Conservation (phyloP, 179 eudicot genomes). For the Beta macrorhiza region DNA sequence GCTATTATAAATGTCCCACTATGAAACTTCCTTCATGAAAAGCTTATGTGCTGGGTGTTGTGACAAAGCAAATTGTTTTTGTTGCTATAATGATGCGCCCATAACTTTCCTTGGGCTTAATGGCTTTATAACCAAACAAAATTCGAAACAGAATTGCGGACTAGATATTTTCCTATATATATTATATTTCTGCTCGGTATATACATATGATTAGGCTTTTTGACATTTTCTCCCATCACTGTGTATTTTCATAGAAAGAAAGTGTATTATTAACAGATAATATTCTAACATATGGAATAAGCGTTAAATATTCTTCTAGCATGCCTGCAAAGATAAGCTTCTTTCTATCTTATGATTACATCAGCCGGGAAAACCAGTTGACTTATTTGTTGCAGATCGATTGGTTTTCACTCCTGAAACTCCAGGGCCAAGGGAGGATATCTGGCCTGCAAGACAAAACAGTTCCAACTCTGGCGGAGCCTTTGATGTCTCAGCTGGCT, state of each 20-base stretch:
- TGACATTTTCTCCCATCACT: no score
- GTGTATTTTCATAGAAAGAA: neutral
- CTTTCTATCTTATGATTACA: slow-evolving; percentile 5
- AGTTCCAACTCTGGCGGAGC: slow-evolving; percentile 67
- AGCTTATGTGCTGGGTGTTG: neutral
- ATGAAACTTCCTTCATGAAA: neutral
- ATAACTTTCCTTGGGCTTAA: neutral
- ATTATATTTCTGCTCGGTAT: no score
- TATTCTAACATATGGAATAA: neutral
- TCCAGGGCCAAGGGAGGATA: slow-evolving; percentile 90
- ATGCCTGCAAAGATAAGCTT: slow-evolving; percentile 11
- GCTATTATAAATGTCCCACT: neutral
- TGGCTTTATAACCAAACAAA: neutral
- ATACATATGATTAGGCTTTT: no score
- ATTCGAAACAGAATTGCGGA: neutral
- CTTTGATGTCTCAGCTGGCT: slow-evolving; percentile 60
- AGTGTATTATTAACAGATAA: neutral
- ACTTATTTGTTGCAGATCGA: slow-evolving; percentile 88
- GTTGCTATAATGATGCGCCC: neutral
- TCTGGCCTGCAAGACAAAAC: slow-evolving; percentile 82
- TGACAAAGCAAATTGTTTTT: neutral
- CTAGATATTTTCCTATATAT: no score
- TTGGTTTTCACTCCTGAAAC: slow-evolving; percentile 84
- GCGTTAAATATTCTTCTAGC: neutral
- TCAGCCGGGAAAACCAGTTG: slow-evolving; percentile 56